phyloP scores from a whole-genome alignment of 352 stramenopile genomes.

The Phytophthora brassicae region DNA sequence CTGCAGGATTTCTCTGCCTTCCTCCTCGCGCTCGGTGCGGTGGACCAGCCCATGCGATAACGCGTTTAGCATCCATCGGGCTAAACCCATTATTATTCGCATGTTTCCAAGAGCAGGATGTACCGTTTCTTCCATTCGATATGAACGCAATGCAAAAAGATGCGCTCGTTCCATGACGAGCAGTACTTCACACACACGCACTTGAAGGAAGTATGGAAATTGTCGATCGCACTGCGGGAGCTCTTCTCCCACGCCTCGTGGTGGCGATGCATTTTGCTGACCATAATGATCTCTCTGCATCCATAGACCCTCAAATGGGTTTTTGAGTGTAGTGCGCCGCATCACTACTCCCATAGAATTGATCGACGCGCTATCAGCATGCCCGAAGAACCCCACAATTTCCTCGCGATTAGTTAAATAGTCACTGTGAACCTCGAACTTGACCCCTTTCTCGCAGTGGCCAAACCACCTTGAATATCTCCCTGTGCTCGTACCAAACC shows the following conservation, averaged over 20 bases:
- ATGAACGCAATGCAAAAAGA: slow-evolving; percentile 48
- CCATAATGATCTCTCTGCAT: slow-evolving; percentile 35
- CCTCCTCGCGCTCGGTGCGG: slow-evolving; percentile 54
- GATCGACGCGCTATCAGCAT: slow-evolving; percentile 62
- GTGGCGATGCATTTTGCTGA: slow-evolving; percentile 15
- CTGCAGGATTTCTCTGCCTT: slow-evolving; percentile 63
- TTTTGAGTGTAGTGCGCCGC: slow-evolving; percentile 63
- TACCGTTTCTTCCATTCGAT: slow-evolving; percentile 41
- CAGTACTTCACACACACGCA: slow-evolving; percentile 72
- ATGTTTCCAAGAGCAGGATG: slow-evolving; percentile 30
- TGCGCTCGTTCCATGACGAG: slow-evolving; percentile 64
- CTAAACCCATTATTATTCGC: slow-evolving; percentile 61
- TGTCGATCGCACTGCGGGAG: slow-evolving; percentile 58
- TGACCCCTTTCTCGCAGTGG: slow-evolving; percentile 64
- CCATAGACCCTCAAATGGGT: slow-evolving; percentile 83
- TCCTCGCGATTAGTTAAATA: slow-evolving; percentile 55
- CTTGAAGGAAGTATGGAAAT: slow-evolving; percentile 82
- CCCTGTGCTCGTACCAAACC: slow-evolving; percentile 57
- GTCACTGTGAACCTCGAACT: slow-evolving; percentile 65
- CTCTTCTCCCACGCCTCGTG: slow-evolving; percentile 22
- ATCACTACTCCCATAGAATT: slow-evolving; percentile 69
- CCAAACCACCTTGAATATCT: slow-evolving; percentile 80
- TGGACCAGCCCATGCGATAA: slow-evolving; percentile 72
- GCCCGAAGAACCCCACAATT: slow-evolving; percentile 70
- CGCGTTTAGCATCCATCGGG: slow-evolving; percentile 69